Evolutionary conservation across 306 rosid species (phyloP), one percentile per base, ranked within the genome.

Genomic region (Rosa chinensis): DNA sequence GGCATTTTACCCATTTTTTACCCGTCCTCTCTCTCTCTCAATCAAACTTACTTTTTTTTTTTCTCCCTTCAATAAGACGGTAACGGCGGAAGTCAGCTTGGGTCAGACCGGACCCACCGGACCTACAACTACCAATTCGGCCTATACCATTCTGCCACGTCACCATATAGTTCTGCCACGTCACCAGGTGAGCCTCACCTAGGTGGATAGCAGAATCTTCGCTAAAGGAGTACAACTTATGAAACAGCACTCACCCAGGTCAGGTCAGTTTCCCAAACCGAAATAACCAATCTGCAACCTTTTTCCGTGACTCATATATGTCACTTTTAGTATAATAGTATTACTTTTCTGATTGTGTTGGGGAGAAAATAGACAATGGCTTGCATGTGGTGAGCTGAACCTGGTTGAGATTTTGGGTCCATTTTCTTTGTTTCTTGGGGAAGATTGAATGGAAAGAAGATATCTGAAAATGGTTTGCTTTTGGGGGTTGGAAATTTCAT

Each of bases 341-440:
- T 10, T 43, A n/a, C 53, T 69, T 69, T 43, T 20, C 3, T n/a
- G 13, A 21, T 8, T 10, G 10, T 58, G 2, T 23, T 64, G 56
- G 55, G 56, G 6, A 1, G 42, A 58, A 59, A 4, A 17, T 21
- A 1, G 55, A 28, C 39, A 64, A 25, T 58, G 42, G 42, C 16
- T 16, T 59, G 69, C 78, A 74, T 39, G 52, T 48, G 25, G 16
- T 72, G 74, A 13, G 40, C 43, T 49, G 61, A 25, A 49, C 62
- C 47, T 45, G 58, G 52, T 55, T 6, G 52, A 56, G 63, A 52
- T 9, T 8, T 40, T 74, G 47, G 62, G 45, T 52, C 8, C 13
- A 11, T 14, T 59, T 23, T 59, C 9, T 10, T 59, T 75, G 53
- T 58, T 75, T 59, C 9, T 42, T 42, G 44, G 52, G 21, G 77